Evolutionary conservation across 331 rosid genomes (phyloP), one percentile per base, ranked within the genome.

Genomic region (Ulmus americana): DNA sequence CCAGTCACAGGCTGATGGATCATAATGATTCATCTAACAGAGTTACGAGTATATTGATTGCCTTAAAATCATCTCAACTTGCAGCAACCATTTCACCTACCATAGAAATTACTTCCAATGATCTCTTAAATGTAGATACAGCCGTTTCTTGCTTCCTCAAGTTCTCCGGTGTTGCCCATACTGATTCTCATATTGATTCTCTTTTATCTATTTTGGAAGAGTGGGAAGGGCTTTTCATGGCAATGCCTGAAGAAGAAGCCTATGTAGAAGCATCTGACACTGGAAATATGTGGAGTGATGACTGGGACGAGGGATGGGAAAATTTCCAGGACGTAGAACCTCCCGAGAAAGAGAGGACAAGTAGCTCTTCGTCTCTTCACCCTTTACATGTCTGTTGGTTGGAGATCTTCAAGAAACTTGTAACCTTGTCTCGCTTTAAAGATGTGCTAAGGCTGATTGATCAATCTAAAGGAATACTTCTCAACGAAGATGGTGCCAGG

Each of bases 271-370:
- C 72, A 63, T 52, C 82, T 67, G 90, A 76, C 28, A 77, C 75
- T 68, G 95, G 84, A 70, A 85, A 85, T 80, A 88, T 78, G 75
- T 94, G 99, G 99, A 79, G 14, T 66, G 95, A 94, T 73, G 77
- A 75, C 71, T 94, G 99, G 99, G 97, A 94, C 7, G 99, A 94
- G 70, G 95, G 97, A 54, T 94, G 99, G 99, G 99, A 94, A 77
- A 94, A 83, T 75, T 91, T 94, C 58, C 96, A 85, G 80, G 97
- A 85, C 63, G 61, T 67, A 43, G 90, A 83, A 61, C 79, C 77
- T 55, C 70, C 70, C 8, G 85, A 74, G 74, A 76, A 80, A 67
- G 86, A 80, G 65, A 80, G 65, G 63, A 67, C 38, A 0, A 77
- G 62, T 57, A 78, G 45, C 40, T 39, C 75, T 43, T 13, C 62